Conservation (phyloP, 148 eudicot genomes). For the Rhododendron ovatum region DNA sequence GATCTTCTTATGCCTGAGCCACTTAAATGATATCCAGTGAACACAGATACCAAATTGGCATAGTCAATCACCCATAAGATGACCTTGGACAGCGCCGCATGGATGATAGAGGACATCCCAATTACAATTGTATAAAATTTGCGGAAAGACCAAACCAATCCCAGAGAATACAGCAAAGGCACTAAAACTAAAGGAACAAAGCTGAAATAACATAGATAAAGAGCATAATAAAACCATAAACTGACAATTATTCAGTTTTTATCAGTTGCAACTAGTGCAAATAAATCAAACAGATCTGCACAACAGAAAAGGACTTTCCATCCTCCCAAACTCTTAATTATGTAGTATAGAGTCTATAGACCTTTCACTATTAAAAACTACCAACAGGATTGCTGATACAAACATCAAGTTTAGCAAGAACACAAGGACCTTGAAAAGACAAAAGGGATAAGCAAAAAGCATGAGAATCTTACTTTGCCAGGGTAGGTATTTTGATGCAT, state of each 20-base stretch:
- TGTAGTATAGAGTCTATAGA: background rate
- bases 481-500: constrained; percentile 76
- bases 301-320: background rate
- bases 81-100: background rate
- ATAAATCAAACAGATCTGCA: background rate
- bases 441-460: background rate
- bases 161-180: background rate
- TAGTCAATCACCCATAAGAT: background rate
- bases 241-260: background rate
- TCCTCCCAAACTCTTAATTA: background rate
- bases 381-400: background rate
- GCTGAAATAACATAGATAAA: background rate
- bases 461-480: constrained; percentile 75
- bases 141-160: background rate
- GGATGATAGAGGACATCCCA: background rate
- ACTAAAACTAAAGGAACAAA: background rate
- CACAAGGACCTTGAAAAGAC: background rate
- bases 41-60: background rate
- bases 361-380: background rate
- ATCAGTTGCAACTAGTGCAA: background rate
- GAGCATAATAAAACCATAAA: background rate
- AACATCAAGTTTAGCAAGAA: constrained; percentile 1
- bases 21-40: background rate
- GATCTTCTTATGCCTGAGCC: background rate
- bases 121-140: background rate